Conservation (phyloP, 2,329 filamentous ascomycete genomes). For the Colletotrichum somersetense region DNA sequence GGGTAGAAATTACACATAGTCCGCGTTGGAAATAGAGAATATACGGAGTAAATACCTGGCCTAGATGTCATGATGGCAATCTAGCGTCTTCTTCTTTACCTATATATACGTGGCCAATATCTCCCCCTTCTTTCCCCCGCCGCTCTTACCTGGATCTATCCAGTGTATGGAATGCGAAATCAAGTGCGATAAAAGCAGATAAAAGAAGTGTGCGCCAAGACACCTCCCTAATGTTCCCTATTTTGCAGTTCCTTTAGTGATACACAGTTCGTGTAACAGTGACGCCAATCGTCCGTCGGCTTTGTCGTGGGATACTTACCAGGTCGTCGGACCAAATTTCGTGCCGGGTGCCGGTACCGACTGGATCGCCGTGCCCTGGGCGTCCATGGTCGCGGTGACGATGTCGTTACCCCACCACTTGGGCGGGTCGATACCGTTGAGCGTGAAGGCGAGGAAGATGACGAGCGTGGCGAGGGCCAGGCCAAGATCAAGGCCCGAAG, state of each 20-base stretch:
- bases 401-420: conserved; percentile 78
- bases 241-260: conserved; percentile 8
- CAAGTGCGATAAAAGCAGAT: background rate
- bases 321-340: conserved; percentile 71
- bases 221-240: conserved; percentile 7
- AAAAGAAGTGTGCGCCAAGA: background rate
- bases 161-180: background rate
- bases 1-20: conserved; percentile 14
- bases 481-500: conserved; percentile 77
- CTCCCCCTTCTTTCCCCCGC: background rate
- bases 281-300: conserved; percentile 4
- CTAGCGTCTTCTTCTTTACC: conserved; percentile 22
- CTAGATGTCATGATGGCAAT: conserved; percentile 12
- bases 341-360: conserved; percentile 63
- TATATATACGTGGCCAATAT: conserved; percentile 9
- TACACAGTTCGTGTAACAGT: conserved; percentile 7
- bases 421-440: conserved; percentile 72
- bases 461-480: conserved; percentile 75
- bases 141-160: background rate
- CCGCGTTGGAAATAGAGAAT: conserved; percentile 17
- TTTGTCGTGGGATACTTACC: conserved; percentile 53
- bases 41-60: conserved; percentile 29
- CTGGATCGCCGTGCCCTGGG: conserved; percentile 69
- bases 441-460: conserved; percentile 77
- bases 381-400: conserved; percentile 72